These are phyloP conservation scores for Phialophora macrospora DNA, from an alignment of 2,329 filamentous ascomycete genomes.

Conservation along the genomic window DNA sequence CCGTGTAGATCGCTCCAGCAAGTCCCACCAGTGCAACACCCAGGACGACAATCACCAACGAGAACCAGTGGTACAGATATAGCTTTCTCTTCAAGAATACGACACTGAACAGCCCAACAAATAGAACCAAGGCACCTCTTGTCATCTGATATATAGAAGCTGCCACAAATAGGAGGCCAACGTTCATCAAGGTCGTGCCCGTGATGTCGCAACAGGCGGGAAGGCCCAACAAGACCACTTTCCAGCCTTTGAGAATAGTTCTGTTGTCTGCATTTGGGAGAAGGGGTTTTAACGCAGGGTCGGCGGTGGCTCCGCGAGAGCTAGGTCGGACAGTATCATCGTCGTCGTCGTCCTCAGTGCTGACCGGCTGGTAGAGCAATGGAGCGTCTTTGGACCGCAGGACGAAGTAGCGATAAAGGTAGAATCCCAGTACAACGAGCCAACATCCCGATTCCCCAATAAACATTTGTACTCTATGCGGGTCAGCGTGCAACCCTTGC, in stretches of 20 bases:
- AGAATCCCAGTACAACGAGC: constrained; percentile 78
- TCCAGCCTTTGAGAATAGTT: constrained; percentile 68
- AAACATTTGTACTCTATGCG: constrained; percentile 81
- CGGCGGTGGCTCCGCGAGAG: constrained; percentile 51
- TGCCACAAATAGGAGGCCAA: constrained; percentile 88
- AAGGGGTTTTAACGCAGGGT: constrained; percentile 59
- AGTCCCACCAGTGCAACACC: constrained; percentile 90
- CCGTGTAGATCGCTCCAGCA: constrained; percentile 77
- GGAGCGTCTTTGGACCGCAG: constrained; percentile 47
- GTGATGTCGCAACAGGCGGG: constrained; percentile 93
- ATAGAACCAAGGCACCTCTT: constrained; percentile 87
- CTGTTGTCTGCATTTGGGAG: constrained; percentile 61
- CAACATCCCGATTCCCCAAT: constrained; percentile 95
- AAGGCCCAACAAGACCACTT: constrained; percentile 75
- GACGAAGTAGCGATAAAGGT: constrained; percentile 61
- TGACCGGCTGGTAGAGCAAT: constrained; percentile 68
- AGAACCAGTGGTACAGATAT: constrained; percentile 88
- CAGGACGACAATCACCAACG: constrained; percentile 80
- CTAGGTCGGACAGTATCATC: constrained; percentile 49
- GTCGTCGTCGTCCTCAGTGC: constrained; percentile 50
- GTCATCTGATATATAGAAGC: constrained; percentile 99
- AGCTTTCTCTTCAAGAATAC: constrained; percentile 82
- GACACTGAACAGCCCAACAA: constrained; percentile 94
- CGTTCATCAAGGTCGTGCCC: constrained; percentile 96
- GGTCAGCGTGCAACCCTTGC: constrained; percentile 22